Evolutionary conservation across 495 filamentous ascomycete genomes (phyloP), one percentile per base, ranked within the genome.

Genomic region (Sordaria brevicollis): DNA sequence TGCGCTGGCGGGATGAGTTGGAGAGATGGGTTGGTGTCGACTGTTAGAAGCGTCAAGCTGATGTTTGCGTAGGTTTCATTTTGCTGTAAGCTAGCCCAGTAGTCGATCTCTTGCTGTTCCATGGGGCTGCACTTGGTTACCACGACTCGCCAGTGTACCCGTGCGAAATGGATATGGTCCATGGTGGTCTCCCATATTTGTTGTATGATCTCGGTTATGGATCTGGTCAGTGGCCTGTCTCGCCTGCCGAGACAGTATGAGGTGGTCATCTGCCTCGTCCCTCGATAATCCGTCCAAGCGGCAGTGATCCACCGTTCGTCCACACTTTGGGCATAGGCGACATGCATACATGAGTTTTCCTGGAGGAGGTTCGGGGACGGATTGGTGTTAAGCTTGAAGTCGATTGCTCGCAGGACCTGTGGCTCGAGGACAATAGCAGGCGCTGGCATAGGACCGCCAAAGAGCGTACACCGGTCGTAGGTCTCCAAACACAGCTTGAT

Each of bases 201-300:
- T 68, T 83, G 82, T 8, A 89, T 85, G 17, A 93, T 84, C 29
- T 94, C 89, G 8, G 78, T 76, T 35, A 96, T 82, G 0, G 78
- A 71, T 67, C 88, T 85, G 17, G 85, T 78, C 2, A 86, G 79
- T 8, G 81, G 80, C 65, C 84, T 85, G 34, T 86, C 86, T 71
- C 89, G 87, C 73, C 88, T 86, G 25, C 88, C 89, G 4, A 96
- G 82, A 73, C 91, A 91, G 78, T 96, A 96, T 2, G 92, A 92
- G 35, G 91, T 89, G 5, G 84, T 91, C 72, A 87, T 89, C 76
- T 96, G 92, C 69, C 91, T 85, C 43, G 82, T 86, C 0, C 95
- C 96, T 31, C 83, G 86, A 73, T 88, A 93, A 78, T 98, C 93
- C 1, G 91, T 92, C 96, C 96, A 99, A n/a, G 91, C 91, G 5